Percentiles rank a stretch among this genome's conserved stretches.
Conservation (phyloP, 2,329 filamentous ascomycete species). For the Orbilia ellipsospora region DNA sequence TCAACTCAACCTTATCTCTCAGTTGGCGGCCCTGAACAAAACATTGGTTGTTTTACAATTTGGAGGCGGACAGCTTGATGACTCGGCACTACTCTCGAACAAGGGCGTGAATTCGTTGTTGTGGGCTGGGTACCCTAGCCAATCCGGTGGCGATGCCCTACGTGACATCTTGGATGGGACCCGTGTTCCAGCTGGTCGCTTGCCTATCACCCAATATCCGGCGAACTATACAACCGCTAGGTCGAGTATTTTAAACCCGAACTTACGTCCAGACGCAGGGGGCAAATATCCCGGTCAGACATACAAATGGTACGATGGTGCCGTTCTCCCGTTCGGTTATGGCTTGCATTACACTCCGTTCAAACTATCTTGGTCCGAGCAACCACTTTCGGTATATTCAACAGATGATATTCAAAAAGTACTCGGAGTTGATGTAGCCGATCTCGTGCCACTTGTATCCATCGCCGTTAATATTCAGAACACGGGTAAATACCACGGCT, state of each 20-base stretch:
- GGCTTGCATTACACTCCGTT: background rate
- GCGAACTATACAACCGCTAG: background rate
- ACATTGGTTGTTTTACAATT: background rate
- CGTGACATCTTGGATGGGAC: background rate
- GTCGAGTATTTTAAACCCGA: background rate
- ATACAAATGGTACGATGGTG: background rate
- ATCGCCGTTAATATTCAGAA: no score
- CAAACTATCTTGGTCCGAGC: background rate
- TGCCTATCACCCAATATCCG: conserved; percentile 2
- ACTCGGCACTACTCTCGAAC: background rate
- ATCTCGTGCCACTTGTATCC: no score
- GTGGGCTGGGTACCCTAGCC: background rate
- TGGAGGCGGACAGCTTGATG: background rate
- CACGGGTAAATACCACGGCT: no score
- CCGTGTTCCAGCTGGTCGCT: background rate
- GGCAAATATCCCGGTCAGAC: background rate
- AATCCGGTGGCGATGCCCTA: background rate
- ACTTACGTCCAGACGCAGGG: background rate
- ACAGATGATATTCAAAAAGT: background rate
- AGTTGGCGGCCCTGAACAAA: background rate
- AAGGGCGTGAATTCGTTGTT: background rate
- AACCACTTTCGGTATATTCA: background rate
- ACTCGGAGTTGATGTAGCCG: no score
- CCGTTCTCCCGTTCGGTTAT: background rate
- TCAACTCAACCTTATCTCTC: background rate